These are phyloP conservation scores for Aegle marmelos DNA, from an alignment of 345 rosid genomes.

Conservation along the genomic window DNA sequence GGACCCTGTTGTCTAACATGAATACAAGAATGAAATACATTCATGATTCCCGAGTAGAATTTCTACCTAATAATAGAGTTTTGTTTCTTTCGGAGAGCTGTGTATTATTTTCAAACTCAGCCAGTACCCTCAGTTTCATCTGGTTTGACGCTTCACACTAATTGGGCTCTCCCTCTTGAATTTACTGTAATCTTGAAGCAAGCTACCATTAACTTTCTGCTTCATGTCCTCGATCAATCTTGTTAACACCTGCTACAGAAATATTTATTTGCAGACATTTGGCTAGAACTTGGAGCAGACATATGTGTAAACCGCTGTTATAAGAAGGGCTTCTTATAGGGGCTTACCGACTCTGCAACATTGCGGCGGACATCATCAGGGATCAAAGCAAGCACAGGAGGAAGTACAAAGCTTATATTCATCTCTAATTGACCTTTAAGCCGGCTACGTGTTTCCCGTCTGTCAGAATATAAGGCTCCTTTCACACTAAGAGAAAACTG, in stretches of 20 bases:
- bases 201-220: slow-evolving; percentile 68
- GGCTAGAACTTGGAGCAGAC: neutral
- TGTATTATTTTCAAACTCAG: neutral
- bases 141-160: neutral
- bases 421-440: slow-evolving; percentile 80
- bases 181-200: slow-evolving; percentile 71
- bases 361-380: slow-evolving; percentile 62
- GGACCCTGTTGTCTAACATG: neutral
- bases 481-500: slow-evolving; percentile 61
- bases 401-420: slow-evolving; percentile 70
- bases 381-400: slow-evolving; percentile 64
- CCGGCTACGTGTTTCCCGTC: slow-evolving; percentile 42
- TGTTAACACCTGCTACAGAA: slow-evolving; percentile 48
- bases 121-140: neutral
- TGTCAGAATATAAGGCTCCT: slow-evolving; percentile 65
- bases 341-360: slow-evolving; percentile 61
- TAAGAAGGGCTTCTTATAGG: neutral
- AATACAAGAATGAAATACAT: neutral
- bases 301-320: neutral
- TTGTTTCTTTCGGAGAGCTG: neutral
- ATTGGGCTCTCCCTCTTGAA: slow-evolving; percentile 48
- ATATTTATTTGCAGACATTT: neutral
- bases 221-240: slow-evolving; percentile 78
- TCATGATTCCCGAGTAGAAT: neutral
- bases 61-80: neutral